phyloP scores from a whole-genome alignment of 192 early-diverging fungal species.

The Rhizoclosmatium globosum region DNA sequence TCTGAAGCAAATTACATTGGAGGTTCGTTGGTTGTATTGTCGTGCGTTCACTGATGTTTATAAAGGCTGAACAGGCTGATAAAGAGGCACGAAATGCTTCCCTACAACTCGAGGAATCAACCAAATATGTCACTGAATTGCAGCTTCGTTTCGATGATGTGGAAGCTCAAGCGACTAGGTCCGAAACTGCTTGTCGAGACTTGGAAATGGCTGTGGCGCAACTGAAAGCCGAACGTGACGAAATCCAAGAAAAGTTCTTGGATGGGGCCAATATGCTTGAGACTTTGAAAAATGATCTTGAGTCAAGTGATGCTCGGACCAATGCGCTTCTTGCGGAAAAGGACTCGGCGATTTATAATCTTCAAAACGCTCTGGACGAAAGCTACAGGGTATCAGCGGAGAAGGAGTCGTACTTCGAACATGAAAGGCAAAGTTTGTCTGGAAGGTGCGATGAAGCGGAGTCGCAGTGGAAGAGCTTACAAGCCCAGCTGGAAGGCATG shows the following conservation, averaged over 20 bases:
- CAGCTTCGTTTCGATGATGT: not conserved
- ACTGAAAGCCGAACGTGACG: constrained; percentile 22
- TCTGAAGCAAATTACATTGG: not conserved
- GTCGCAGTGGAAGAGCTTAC: constrained; percentile 11
- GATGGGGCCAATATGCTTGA: constrained; percentile 27
- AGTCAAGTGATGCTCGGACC: not conserved
- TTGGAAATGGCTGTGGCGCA: not conserved
- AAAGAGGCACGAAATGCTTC: not conserved
- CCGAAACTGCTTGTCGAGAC: not conserved
- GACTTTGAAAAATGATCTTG: constrained; percentile 8
- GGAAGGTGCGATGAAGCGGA: constrained; percentile 15
- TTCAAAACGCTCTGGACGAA: constrained; percentile 17
- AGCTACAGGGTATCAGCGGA: not conserved
- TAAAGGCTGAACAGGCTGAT: constrained; percentile 5
- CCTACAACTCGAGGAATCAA: not conserved
- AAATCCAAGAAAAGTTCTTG: constrained; percentile 25
- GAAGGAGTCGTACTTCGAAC: not conserved
- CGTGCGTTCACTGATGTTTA: not conserved
- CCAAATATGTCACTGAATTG: not conserved
- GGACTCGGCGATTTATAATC: constrained; percentile 1
- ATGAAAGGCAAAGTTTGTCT: not conserved
- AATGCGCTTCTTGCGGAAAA: constrained; percentile 8
- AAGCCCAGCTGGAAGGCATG: constrained; percentile 15
- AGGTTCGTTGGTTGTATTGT: not conserved
- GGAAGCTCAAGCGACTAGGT: not conserved